A percentile compares a stretch with the other conserved stretches of the same genome.
These are phyloP conservation scores for Kurtzmaniella cleridarum DNA, from an alignment of 805 yeast species.

Conservation along the genomic window DNA sequence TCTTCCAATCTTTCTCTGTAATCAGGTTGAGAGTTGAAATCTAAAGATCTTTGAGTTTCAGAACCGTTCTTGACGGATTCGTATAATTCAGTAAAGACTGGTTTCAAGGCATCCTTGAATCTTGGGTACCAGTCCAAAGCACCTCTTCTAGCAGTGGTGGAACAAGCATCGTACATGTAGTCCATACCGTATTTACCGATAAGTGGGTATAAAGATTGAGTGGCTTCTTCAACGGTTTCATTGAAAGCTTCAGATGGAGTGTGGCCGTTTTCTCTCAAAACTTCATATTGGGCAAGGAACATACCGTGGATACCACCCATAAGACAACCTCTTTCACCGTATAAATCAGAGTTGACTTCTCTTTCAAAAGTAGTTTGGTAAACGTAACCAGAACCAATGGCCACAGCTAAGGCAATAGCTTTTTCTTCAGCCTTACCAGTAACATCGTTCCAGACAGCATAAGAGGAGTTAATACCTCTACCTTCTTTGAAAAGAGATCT, in stretches of 20 bases:
- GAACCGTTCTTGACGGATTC: constrained; percentile 92
- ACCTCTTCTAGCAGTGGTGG: constrained; percentile 99
- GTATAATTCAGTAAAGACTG: constrained; percentile 95
- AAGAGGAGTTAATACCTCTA: constrained; percentile 99
- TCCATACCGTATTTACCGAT: constrained; percentile 99
- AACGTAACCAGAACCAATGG: constrained; percentile 99
- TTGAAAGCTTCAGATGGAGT: constrained; percentile 99
- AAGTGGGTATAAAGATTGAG: constrained; percentile 98
- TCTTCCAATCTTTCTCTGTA: constrained; percentile 94
- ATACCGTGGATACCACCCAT: constrained; percentile 99
- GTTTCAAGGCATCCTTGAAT: constrained; percentile 98
- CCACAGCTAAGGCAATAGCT: constrained; percentile 97
- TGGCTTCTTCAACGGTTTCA: constrained; percentile 99
- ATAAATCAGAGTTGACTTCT: constrained; percentile 98
- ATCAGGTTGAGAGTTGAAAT: constrained; percentile 96
- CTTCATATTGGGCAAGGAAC: constrained; percentile 99
- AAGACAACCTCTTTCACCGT: constrained; percentile 99
- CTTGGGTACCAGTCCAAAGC: constrained; percentile 99
- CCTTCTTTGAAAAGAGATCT: constrained; percentile 99
- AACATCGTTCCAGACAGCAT: constrained; percentile 99
- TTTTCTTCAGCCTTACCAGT: constrained; percentile 99
- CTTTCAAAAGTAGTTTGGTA: constrained; percentile 99
- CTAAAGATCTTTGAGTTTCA: constrained; percentile 97
- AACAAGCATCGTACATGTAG: constrained; percentile 99
- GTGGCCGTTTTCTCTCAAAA: constrained; percentile 98